Conservation (phyloP, 257 asterid species). For the Thymus quinquecostatus region DNA sequence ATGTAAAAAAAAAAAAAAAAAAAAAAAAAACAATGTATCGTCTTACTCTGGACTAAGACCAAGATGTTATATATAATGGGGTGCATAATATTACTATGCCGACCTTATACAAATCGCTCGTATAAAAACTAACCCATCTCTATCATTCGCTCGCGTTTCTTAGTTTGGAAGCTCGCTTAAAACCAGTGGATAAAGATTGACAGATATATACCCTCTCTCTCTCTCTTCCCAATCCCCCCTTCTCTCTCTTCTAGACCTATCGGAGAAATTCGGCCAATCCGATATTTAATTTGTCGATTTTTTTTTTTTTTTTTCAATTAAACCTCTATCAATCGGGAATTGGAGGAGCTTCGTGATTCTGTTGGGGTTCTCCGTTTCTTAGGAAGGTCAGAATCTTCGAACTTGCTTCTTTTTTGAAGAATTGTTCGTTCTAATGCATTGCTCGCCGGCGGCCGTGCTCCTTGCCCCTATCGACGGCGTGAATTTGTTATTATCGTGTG, state of each 20-base stretch:
- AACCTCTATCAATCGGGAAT: slow-evolving; percentile 31
- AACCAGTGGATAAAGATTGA: slow-evolving; percentile 43
- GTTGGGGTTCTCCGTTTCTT: neutral
- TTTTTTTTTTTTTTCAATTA: slow-evolving; percentile 18
- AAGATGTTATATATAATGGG: too few species aligned
- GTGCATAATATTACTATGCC: too few species aligned
- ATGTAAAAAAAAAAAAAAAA: too few species aligned
- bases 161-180: slow-evolving; percentile 29
- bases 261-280: slow-evolving; percentile 29
- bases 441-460: slow-evolving; percentile 17
- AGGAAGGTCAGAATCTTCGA: slow-evolving; percentile 30
- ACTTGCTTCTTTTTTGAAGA: slow-evolving; percentile 5
- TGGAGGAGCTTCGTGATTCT: slow-evolving; percentile 17
- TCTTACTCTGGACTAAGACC: too few species aligned
- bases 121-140: slow-evolving; percentile 4
- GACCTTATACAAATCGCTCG: too few species aligned
- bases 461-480: slow-evolving; percentile 3
- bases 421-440: slow-evolving; percentile 20
- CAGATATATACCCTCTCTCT: slow-evolving; percentile 19
- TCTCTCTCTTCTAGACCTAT: slow-evolving; percentile 31
- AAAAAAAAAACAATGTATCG: too few species aligned
- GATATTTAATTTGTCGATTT: slow-evolving; percentile 10
- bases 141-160: slow-evolving; percentile 28
- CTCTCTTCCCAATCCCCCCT: neutral
- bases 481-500: too few species aligned